phyloP scores from a whole-genome alignment of 768 basidiomycete genomes.

The Dioszegia crocea region DNA sequence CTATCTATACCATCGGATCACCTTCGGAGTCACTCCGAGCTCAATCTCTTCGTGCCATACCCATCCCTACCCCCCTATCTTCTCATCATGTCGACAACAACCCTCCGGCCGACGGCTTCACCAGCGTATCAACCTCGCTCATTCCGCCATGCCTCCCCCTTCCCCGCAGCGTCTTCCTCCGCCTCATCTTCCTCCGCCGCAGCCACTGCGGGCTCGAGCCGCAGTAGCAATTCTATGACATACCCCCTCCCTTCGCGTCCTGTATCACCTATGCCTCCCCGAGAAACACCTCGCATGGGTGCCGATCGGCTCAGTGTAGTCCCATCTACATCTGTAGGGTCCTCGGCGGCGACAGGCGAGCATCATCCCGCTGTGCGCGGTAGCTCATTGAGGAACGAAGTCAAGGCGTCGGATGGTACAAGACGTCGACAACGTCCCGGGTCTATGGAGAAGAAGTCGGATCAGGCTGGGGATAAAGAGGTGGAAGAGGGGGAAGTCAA shows the following conservation, averaged over 20 bases:
- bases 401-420: not conserved
- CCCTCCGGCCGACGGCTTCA: conserved; percentile 1
- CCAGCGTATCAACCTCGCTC: conserved; percentile 6
- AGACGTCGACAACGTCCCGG: not conserved
- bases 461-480: not conserved
- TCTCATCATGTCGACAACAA: not conserved
- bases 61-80: not conserved
- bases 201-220: not conserved
- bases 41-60: not conserved
- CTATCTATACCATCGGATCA: too few relatives aligned
- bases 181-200: not conserved
- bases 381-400: conserved; percentile 6
- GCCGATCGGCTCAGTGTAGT: not conserved
- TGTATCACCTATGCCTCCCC: not conserved
- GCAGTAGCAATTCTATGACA: not conserved
- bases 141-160: conserved; percentile 4
- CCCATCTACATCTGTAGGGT: not conserved
- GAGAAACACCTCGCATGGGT: not conserved
- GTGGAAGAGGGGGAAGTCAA: conserved; percentile 50
- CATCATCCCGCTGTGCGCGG: not conserved
- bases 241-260: conserved; percentile 9
- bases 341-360: too few relatives aligned
- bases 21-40: not conserved
- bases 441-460: not conserved
- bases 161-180: not conserved